Evolutionary conservation across 768 basidiomycete species (phyloP), one percentile per base, ranked within the genome.

Genomic region (Panaeolus cyanescens): DNA sequence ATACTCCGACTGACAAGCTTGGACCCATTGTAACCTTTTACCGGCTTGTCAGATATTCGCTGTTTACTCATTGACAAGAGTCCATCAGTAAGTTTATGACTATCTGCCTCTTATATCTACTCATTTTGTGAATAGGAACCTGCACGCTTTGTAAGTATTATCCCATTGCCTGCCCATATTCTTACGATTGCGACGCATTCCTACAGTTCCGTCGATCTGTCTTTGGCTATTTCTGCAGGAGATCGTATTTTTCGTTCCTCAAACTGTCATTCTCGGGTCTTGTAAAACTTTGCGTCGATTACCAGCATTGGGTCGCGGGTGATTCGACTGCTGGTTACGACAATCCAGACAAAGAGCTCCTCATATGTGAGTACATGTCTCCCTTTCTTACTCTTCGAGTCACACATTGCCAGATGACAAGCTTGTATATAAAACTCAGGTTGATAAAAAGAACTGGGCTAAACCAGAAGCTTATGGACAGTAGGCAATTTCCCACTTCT

Each of bases 151-250:
- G 69, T 70, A 56, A 42, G 59, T 58, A 22, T 34, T 28, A 50
- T 4, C 13, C 42, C 12, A 1, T 15, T 50, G 25, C 1, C 4
- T 4, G 19, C 6, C 25, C 12, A 13, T 22, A 4, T 6, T 19
- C 25, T n/a, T 50, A 28, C 45, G 15, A 50, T 13, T n/a, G 5
- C 25, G 6, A 42, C 13, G 19, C 25, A 13, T 50, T 28, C 19
- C 45, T 30, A 50, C 45, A 93, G 92, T 80, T 79, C 56, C 86
- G 90, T 28, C 86, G 90, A 19, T 94, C 93, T 2, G 74, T 91
- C 20, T 91, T 93, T 71, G 93, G 92, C 2, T 91, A 86, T 67
- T 94, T 93, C 68, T 87, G 84, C 65, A 88, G 92, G 53, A 82
- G 93, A 37, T 92, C 90, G 69, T 88, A 83, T 62, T 80, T 92